A percentile compares a stretch with the other conserved stretches of the same genome.
Conservation (phyloP, 2,329 filamentous ascomycete species). For the Talaromyces sp. region DNA sequence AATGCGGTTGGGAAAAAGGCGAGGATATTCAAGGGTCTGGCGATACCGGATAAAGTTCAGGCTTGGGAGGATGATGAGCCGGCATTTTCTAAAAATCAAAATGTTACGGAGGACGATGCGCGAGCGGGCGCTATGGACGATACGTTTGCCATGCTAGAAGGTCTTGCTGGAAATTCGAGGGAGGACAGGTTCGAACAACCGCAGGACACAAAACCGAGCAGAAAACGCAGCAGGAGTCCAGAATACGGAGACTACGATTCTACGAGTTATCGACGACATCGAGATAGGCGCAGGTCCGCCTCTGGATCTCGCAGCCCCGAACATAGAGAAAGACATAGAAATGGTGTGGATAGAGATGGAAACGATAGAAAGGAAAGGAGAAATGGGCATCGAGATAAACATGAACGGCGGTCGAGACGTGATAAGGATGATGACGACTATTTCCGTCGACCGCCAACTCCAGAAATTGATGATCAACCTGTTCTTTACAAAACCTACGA, state of each 20-base stretch:
- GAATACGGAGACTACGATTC: constrained; percentile 49
- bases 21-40: constrained; percentile 83
- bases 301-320: constrained; percentile 50
- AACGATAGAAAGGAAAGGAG: constrained; percentile 36
- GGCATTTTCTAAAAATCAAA: constrained; percentile 27
- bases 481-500: constrained; percentile 84
- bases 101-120: constrained; percentile 34
- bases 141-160: constrained; percentile 87
- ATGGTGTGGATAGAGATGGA: constrained; percentile 58
- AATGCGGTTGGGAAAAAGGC: constrained; percentile 66
- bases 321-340: constrained; percentile 42
- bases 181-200: constrained; percentile 35
- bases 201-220: constrained; percentile 35
- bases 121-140: constrained; percentile 76
- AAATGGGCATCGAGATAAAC: constrained; percentile 41
- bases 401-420: constrained; percentile 40
- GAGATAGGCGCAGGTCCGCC: constrained; percentile 38
- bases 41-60: constrained; percentile 73
- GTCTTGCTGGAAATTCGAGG: constrained; percentile 65
- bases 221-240: constrained; percentile 56
- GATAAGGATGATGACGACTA: constrained; percentile 53
- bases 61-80: constrained; percentile 51
- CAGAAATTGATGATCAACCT: constrained; percentile 77
- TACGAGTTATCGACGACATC: constrained; percentile 17
- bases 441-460: constrained; percentile 63